A percentile compares a stretch with the other conserved stretches of the same genome.
Evolutionary conservation across 495 filamentous ascomycete species (phyloP).

Genomic region (Corynascus novoguineensis): DNA sequence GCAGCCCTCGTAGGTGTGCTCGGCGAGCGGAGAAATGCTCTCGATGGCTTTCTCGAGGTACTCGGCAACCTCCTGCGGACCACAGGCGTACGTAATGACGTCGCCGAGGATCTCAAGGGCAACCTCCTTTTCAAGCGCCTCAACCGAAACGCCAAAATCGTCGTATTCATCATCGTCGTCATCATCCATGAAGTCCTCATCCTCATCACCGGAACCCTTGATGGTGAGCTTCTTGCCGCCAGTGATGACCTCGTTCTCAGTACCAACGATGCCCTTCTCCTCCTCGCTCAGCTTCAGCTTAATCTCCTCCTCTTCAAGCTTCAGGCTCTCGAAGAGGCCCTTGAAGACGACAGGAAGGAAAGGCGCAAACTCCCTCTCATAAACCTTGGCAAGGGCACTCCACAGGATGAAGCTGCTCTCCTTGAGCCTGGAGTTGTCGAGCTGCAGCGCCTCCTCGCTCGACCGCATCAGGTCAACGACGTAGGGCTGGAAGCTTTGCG

Average conservation of each 20-base stretch:
- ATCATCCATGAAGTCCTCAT: constrained; percentile 53
- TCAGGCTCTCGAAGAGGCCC: constrained; percentile 75
- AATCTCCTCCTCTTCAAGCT: constrained; percentile 83
- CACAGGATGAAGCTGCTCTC: constrained; percentile 97
- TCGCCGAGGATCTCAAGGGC: constrained; percentile 93
- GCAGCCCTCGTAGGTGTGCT: constrained; percentile 89
- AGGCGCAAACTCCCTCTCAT: constrained; percentile 79
- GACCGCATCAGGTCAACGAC: constrained; percentile 83
- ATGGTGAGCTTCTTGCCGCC: constrained; percentile 82
- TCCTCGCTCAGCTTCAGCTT: constrained; percentile 74
- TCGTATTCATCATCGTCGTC: constrained; percentile 80
- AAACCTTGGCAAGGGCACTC: constrained; percentile 90
- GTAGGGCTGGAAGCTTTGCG: constrained; percentile 80
- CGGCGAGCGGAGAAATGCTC: constrained; percentile 67
- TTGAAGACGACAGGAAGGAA: constrained; percentile 83
- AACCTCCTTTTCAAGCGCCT: constrained; percentile 95
- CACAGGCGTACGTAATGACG: constrained; percentile 76
- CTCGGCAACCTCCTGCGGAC: constrained; percentile 59
- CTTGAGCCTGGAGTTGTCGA: constrained; percentile 81
- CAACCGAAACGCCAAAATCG: constrained; percentile 71
- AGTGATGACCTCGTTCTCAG: constrained; percentile 63
- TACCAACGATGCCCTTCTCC: constrained; percentile 63
- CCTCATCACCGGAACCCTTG: constrained; percentile 53
- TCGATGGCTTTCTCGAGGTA: constrained; percentile 90
- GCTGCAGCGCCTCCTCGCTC: constrained; percentile 83